These are phyloP conservation scores for Neoboletus brunneissimus DNA, from an alignment of 768 basidiomycete species.

Conservation along the genomic window DNA sequence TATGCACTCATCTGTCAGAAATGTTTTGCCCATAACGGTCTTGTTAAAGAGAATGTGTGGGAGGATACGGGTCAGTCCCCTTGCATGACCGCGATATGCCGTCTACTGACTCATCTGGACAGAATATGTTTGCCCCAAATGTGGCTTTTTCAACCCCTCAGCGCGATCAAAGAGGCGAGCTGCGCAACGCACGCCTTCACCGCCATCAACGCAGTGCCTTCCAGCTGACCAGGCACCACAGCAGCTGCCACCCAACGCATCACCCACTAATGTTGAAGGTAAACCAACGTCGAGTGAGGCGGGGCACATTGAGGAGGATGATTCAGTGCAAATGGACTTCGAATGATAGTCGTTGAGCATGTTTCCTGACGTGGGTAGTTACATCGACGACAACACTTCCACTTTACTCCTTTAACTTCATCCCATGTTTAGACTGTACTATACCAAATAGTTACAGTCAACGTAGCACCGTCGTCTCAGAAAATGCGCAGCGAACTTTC, in stretches of 20 bases:
- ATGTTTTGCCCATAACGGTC: constrained; percentile 86
- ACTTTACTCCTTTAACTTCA: constrained; percentile 9
- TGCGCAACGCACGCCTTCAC: constrained; percentile 28
- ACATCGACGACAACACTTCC: background rate
- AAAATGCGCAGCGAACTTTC: background rate
- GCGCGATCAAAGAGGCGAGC: constrained; percentile 32
- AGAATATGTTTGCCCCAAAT: constrained; percentile 89
- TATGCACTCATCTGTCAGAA: constrained; percentile 89
- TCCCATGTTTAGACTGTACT: background rate
- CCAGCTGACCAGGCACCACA: constrained; percentile 10
- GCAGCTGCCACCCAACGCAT: background rate
- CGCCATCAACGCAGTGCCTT: constrained; percentile 14
- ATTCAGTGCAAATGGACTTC: constrained; percentile 8
- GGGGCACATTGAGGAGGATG: constrained; percentile 1
- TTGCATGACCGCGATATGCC: background rate
- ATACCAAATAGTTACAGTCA: constrained; percentile 3
- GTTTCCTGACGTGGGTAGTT: background rate
- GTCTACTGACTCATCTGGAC: constrained; percentile 2
- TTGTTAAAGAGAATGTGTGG: constrained; percentile 80
- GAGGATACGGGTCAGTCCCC: constrained; percentile 71
- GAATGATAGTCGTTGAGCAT: constrained; percentile 8
- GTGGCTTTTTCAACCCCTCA: constrained; percentile 74
- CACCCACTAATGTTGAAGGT: background rate
- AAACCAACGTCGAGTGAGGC: background rate
- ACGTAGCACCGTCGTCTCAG: background rate